Evolutionary conservation across 768 basidiomycete genomes (phyloP).

Genomic region (Hygrophoropsis aurantiaca): DNA sequence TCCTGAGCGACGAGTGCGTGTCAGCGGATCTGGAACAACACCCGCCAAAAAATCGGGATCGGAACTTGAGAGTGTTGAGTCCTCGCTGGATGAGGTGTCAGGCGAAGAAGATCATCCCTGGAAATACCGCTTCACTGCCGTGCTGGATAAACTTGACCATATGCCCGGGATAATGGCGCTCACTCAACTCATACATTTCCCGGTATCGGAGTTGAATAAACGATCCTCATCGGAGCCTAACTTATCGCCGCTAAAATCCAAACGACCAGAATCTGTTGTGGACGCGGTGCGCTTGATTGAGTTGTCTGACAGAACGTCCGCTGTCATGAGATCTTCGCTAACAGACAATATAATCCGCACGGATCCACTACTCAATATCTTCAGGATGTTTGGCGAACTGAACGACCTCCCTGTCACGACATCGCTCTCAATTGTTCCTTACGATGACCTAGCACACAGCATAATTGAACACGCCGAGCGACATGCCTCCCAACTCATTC

Average conservation of each 20-base stretch:
- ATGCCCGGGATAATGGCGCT: constrained; percentile 82
- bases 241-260: constrained; percentile 1
- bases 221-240: not conserved
- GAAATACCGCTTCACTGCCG: constrained; percentile 53
- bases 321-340: constrained; percentile 59
- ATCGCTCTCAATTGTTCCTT: constrained; percentile 65
- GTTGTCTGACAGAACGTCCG: constrained; percentile 56
- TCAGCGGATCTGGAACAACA: constrained; percentile 14
- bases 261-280: constrained; percentile 31
- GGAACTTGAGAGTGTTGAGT: constrained; percentile 14
- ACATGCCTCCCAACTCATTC: constrained; percentile 61
- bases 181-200: constrained; percentile 63
- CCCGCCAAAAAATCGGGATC: constrained; percentile 1
- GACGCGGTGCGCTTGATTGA: constrained; percentile 83
- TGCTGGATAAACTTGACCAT: constrained; percentile 82
- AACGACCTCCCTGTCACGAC: constrained; percentile 63
- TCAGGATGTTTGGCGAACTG: constrained; percentile 68
- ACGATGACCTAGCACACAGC: constrained; percentile 64
- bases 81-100: constrained; percentile 33
- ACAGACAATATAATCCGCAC: constrained; percentile 58
- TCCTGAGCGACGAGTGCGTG: constrained; percentile 47
- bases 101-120: constrained; percentile 34
- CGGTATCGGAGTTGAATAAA: constrained; percentile 1
- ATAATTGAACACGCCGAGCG: constrained; percentile 57
- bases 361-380: constrained; percentile 67